These are phyloP conservation scores for Paecilomyces dactylethromorphus DNA, from an alignment of 2,329 filamentous ascomycete genomes.

Conservation along the genomic window DNA sequence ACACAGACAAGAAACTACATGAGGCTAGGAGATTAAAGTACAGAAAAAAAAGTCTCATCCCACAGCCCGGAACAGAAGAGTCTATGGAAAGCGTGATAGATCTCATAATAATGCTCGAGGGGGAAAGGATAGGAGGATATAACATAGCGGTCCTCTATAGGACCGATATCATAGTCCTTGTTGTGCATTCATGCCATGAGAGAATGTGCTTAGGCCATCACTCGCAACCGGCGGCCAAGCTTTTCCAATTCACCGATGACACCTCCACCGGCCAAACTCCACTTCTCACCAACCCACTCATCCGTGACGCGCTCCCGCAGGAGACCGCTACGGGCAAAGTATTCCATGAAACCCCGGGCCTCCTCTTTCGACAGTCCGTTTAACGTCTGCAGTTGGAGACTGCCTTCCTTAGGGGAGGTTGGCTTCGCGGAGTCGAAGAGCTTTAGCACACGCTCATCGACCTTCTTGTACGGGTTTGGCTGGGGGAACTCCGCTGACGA, in stretches of 20 bases:
- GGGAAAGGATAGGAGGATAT: background rate
- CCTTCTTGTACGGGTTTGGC: conserved; percentile 46
- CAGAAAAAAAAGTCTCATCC: background rate
- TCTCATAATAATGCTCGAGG: background rate
- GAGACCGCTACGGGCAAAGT: conserved; percentile 83
- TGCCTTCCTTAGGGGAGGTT: conserved; percentile 18
- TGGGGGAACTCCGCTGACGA: conserved; percentile 37
- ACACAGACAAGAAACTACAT: background rate
- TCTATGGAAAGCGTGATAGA: background rate
- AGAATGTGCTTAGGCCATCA: conserved; percentile 12
- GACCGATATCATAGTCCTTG: background rate
- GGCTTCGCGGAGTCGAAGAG: conserved; percentile 26
- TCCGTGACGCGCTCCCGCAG: conserved; percentile 65
- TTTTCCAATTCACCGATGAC: conserved; percentile 82
- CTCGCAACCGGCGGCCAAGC: conserved; percentile 44
- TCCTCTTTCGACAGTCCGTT: conserved; percentile 67
- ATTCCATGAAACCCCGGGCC: conserved; percentile 77
- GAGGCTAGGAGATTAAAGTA: background rate
- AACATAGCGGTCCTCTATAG: background rate
- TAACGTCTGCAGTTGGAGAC: conserved; percentile 49
- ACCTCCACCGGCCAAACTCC: conserved; percentile 74
- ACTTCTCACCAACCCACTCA: conserved; percentile 68
- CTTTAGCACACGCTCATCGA: conserved; percentile 49
- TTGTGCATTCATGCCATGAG: background rate
- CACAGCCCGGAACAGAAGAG: background rate